These are phyloP conservation scores for Sphagnum fallax DNA, from an alignment of 228 moss, liverwort and hornwort genomes.

Conservation along the genomic window DNA sequence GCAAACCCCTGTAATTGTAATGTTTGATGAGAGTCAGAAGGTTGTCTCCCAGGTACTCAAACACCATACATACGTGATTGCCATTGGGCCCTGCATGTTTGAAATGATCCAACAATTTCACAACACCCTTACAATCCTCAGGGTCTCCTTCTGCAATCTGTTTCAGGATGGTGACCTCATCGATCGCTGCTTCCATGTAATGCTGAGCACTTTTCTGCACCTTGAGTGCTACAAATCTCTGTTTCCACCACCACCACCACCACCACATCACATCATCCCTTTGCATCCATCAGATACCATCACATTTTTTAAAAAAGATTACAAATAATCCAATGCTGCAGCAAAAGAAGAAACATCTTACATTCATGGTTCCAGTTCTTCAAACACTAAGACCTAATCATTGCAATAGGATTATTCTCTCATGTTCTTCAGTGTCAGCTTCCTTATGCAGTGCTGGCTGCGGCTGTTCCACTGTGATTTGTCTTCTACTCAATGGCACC, in stretches of 20 bases:
- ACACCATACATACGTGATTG: constrained; percentile 54
- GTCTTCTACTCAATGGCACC: no score
- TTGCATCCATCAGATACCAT: not conserved
- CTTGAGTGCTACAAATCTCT: constrained; percentile 48
- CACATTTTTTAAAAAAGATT: no score
- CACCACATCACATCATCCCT: not conserved
- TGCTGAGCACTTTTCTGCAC: constrained; percentile 56
- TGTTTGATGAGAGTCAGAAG: constrained; percentile 43
- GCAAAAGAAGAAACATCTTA: no score
- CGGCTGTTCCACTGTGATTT: no score
- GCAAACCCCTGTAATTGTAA: constrained; percentile 41
- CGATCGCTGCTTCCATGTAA: constrained; percentile 50
- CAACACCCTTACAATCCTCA: constrained; percentile 33
- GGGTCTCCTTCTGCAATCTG: constrained; percentile 41
- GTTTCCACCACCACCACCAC: constrained; percentile 3
- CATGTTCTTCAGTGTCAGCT: no score
- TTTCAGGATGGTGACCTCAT: constrained; percentile 50
- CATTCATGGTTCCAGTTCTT: no score
- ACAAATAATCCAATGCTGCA: no score
- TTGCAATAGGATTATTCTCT: no score
- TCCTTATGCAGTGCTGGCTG: no score
- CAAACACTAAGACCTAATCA: no score
- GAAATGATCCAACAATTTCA: constrained; percentile 49
- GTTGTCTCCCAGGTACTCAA: constrained; percentile 55
- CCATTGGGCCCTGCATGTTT: constrained; percentile 52